phyloP scores from a whole-genome alignment of 768 basidiomycete genomes.

The Trametes cinnabarina region DNA sequence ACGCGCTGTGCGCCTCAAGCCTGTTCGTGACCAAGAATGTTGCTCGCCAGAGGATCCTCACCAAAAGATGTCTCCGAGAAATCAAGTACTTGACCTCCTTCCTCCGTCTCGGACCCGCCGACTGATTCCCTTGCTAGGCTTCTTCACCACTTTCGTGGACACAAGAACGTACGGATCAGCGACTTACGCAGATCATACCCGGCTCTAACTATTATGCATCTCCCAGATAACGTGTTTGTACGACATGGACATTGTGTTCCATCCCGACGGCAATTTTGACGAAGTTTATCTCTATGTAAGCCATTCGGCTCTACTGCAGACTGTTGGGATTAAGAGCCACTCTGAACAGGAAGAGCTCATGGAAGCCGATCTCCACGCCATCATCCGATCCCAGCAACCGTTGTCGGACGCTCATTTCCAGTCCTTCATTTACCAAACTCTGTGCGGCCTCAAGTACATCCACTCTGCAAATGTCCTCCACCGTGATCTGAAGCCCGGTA shows the following conservation, averaged over 20 bases:
- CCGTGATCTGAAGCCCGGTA: constrained; percentile 93
- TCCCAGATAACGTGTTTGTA: constrained; percentile 90
- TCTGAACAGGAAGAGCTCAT: constrained; percentile 87
- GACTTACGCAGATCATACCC: too few species aligned
- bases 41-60: constrained; percentile 74
- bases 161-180: constrained; percentile 80
- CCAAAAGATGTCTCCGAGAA: constrained; percentile 94
- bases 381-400: constrained; percentile 86
- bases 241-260: constrained; percentile 97
- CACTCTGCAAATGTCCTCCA: constrained; percentile 98
- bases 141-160: constrained; percentile 95
- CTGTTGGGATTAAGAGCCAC: neutral
- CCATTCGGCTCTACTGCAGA: neutral
- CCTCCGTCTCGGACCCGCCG: neutral
- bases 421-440: constrained; percentile 96
- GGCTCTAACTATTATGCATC: neutral
- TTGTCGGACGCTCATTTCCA: constrained; percentile 91
- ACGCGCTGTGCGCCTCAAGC: neutral
- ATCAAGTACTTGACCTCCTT: constrained; percentile 60
- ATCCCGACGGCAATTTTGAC: constrained; percentile 87
- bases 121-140: constrained; percentile 49
- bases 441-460: constrained; percentile 97
- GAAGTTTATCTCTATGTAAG: constrained; percentile 92
- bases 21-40: neutral
- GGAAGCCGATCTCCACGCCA: constrained; percentile 99